Evolutionary conservation across 495 filamentous ascomycete genomes (phyloP), one percentile per base, ranked within the genome.

Genomic region (Penicillium paxilli): DNA sequence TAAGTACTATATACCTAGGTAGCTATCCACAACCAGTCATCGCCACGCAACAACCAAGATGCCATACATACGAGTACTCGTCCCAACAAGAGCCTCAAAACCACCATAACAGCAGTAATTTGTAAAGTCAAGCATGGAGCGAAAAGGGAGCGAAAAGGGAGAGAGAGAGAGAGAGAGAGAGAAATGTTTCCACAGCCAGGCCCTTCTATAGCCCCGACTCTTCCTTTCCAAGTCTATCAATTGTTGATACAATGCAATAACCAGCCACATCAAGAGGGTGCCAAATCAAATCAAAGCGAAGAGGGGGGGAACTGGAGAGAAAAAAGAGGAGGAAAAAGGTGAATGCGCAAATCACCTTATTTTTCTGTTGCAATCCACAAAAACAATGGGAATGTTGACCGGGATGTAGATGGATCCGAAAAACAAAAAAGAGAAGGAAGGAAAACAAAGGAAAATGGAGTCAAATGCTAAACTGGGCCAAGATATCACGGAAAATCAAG

Each of bases 171-270:
- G n/a, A n/a, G n/a, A n/a, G n/a, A n/a, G n/a, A n/a, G n/a, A n/a
- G n/a, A n/a, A n/a, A n/a, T n/a, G n/a, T n/a, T n/a, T n/a, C n/a
- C n/a, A 32, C 30, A 32, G n/a, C 10, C 30, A 5, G n/a, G 30
- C 24, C 45, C 26, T 37, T 37, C 45, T 45, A 49, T 53, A 28
- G 16, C 21, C 42, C 57, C 60, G 16, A 38, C 44, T 28, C 51
- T 50, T 52, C 45, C 54, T 54, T 57, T 55, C 58, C 59, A 57
- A 59, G 60, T 74, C 64, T 72, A 72, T 70, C 54, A 56, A 44
- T 55, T 72, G 63, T 68, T 74, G 65, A 56, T 70, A 72, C 65
- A 72, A 70, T 65, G 54, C 64, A 65, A n/a, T n/a, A n/a, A n/a
- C n/a, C n/a, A n/a, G n/a, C n/a, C n/a, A n/a, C n/a, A n/a, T n/a